A percentile compares a stretch with the other conserved stretches of the same genome.
Conservation (phyloP, 306 rosid species). For the Bauhinia variegata region DNA sequence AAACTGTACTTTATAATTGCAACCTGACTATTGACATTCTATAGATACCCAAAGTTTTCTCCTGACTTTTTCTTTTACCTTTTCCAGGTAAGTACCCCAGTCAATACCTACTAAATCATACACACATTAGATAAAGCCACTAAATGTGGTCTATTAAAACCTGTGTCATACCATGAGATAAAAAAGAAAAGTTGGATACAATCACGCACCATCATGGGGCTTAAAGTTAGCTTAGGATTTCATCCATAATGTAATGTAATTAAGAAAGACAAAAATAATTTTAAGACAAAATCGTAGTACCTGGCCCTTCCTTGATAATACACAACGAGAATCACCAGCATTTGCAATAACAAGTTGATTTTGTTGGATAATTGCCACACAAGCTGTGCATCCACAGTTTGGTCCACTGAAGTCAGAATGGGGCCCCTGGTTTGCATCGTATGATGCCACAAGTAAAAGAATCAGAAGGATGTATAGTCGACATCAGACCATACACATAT, state of each 20-base stretch:
- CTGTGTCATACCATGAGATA: too few relatives aligned
- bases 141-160: too few relatives aligned
- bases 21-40: slow-evolving; percentile 9
- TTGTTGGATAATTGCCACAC: slow-evolving; percentile 75
- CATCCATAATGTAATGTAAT: slow-evolving; percentile 8
- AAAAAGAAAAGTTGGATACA: too few relatives aligned
- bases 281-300: slow-evolving; percentile 45
- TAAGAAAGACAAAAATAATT: slow-evolving; percentile 12
- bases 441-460: neutral
- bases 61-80: neutral
- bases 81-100: too few relatives aligned
- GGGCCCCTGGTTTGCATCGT: slow-evolving; percentile 68
- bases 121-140: too few relatives aligned
- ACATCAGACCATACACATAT: slow-evolving; percentile 18
- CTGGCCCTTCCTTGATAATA: slow-evolving; percentile 91
- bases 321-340: slow-evolving; percentile 98
- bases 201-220: slow-evolving; percentile 7
- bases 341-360: slow-evolving; percentile 83
- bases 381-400: slow-evolving; percentile 88
- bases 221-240: neutral
- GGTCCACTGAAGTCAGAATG: slow-evolving; percentile 93
- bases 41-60: neutral
- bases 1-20: neutral
- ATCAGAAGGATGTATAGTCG: slow-evolving; percentile 8
- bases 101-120: too few relatives aligned